Conservation (phyloP, 2,329 filamentous ascomycete species). For the Davidsoniella neocaledoniae region DNA sequence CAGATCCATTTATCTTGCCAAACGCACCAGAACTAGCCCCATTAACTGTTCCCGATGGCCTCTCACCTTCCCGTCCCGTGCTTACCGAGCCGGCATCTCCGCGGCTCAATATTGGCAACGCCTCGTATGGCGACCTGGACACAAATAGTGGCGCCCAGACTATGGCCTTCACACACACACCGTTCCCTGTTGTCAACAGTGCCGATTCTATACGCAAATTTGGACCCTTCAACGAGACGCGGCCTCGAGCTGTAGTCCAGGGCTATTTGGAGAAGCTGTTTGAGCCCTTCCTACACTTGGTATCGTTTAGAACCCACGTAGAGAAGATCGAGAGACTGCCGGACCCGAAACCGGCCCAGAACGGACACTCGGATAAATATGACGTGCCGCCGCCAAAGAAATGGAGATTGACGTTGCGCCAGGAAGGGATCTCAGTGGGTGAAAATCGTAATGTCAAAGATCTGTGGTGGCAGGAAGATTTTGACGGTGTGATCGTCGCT, state of each 20-base stretch:
- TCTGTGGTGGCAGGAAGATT: conserved; percentile 23
- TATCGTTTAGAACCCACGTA: conserved; percentile 1
- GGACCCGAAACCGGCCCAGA: not conserved
- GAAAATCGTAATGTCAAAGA: conserved; percentile 17
- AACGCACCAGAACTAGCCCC: not conserved
- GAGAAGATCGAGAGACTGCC: conserved; percentile 2
- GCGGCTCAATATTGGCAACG: conserved; percentile 13
- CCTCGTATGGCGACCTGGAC: conserved; percentile 39
- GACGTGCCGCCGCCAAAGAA: conserved; percentile 15
- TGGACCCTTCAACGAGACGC: conserved; percentile 2
- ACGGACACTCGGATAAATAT: not conserved
- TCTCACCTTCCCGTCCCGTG: not conserved
- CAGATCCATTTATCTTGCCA: conserved; percentile 1
- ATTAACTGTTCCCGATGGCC: not conserved
- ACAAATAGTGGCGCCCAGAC: conserved; percentile 38
- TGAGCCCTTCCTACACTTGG: not conserved
- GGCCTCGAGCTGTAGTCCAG: not conserved
- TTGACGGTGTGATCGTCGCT: conserved; percentile 26
- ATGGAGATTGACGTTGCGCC: conserved; percentile 33
- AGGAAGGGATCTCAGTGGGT: conserved; percentile 17
- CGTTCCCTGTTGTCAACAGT: conserved; percentile 21
- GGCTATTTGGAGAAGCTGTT: conserved; percentile 4
- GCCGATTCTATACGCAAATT: conserved; percentile 12
- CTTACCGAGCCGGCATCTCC: not conserved
- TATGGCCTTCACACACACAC: conserved; percentile 40